Conservation (phyloP, 495 filamentous ascomycete species). For the Lasiosphaeria miniovina region DNA sequence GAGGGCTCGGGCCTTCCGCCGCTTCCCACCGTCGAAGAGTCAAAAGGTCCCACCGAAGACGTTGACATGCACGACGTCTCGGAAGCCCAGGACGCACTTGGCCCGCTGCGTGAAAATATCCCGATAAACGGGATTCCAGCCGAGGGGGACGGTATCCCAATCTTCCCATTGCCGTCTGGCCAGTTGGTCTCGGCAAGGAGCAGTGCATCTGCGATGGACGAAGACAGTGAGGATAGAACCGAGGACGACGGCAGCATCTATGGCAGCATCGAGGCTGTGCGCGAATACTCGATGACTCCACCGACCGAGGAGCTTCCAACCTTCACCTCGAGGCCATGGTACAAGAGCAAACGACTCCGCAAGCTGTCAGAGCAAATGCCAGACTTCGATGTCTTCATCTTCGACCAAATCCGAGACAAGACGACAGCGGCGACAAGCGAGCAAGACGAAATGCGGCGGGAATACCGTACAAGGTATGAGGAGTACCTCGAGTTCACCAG, state of each 20-base stretch:
- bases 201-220: constrained; percentile 24
- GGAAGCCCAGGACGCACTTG: constrained; percentile 36
- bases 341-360: constrained; percentile 36
- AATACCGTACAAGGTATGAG: constrained; percentile 45
- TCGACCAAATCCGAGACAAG: constrained; percentile 27
- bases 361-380: constrained; percentile 28
- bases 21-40: constrained; percentile 26
- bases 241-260: constrained; percentile 60
- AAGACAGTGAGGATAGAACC: constrained; percentile 52
- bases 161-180: constrained; percentile 17
- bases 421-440: constrained; percentile 18
- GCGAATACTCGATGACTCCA: constrained; percentile 48
- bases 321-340: constrained; percentile 42
- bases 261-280: constrained; percentile 45
- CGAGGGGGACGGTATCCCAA: constrained; percentile 4
- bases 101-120: constrained; percentile 49
- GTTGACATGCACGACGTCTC: constrained; percentile 46
- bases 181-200: constrained; percentile 15
- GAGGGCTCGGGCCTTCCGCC: constrained; percentile 30
- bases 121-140: constrained; percentile 12
- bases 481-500: constrained; percentile 48
- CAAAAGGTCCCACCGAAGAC: constrained; percentile 25
- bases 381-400: constrained; percentile 34
- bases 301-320: constrained; percentile 45
- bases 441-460: constrained; percentile 28